These are phyloP conservation scores for Didymella pomorum DNA, from an alignment of 2,329 filamentous ascomycete genomes.

Conservation along the genomic window DNA sequence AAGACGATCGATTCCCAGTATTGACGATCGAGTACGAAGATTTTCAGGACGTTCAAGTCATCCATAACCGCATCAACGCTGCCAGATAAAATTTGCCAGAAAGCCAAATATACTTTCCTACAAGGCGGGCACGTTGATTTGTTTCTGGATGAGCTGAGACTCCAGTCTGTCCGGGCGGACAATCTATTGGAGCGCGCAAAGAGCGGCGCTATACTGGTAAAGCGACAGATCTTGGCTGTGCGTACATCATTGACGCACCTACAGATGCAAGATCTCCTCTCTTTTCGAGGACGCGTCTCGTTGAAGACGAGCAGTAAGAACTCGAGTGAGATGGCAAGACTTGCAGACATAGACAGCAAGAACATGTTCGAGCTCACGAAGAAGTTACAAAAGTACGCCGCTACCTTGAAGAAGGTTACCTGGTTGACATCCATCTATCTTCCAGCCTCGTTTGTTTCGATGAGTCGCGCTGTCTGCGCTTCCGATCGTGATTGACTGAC, in stretches of 20 bases:
- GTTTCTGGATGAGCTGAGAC: neutral
- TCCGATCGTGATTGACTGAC: no score
- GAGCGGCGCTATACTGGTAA: neutral
- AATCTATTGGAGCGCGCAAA: neutral
- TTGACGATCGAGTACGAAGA: neutral
- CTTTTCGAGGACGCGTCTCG: no score
- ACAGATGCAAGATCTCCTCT: no score
- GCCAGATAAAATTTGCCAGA: neutral
- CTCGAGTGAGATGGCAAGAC: no score
- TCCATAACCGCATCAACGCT: neutral
- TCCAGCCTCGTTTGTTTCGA: conserved; percentile 24
- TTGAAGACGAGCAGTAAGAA: no score
- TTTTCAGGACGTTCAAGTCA: neutral
- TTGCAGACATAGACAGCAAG: neutral
- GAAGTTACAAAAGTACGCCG: conserved; percentile 20
- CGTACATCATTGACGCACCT: no score
- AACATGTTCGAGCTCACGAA: neutral
- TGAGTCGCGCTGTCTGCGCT: neutral
- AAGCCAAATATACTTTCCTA: neutral
- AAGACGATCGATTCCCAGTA: neutral
- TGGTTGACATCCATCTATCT: conserved; percentile 23
- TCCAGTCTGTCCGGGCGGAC: neutral
- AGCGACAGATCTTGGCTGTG: no score
- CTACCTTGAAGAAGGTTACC: conserved; percentile 25
- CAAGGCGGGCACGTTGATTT: neutral